Base-by-base conservation (phyloP, 2,329 filamentous ascomycete genomes). In the Diaporthe ampelina region DNA sequence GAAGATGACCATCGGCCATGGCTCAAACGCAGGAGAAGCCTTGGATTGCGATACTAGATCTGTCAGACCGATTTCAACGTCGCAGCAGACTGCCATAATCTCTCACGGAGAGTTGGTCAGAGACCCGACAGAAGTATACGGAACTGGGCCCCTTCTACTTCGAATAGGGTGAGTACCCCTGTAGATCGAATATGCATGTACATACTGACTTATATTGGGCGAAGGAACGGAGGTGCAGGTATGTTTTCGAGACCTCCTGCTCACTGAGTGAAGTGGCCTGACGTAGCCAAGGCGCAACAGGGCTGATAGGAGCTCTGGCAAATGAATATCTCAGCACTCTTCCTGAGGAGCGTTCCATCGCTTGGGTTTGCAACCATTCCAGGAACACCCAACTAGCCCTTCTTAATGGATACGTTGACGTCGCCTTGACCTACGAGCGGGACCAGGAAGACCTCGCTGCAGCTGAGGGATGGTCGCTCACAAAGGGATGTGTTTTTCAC, bases 321-420 rank as follows among this genome's bases (percentile, higher is more conserved):
- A 43, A 72, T 24, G 69, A 76, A 56, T 74, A 74, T 52, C 72
- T 74, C 26, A 69, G 67, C 6, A 76, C 61, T 15, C 45, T 73
- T 43, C 26, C 58, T 15, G 54, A 73, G 52, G 29, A n/a, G 4
- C 50, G 40, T 15, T 75, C 74, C 8, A 75, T 75, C 10, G 32
- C 15, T 17, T 75, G 74, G 74, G 26, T 75, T 29, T 70, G 70
- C 50, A 75, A 75, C 45, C 74, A 75, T 48, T 75, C 74, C 0
- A 67, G 74, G 21, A 73, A 75, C 50, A 75, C 71, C 6, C 74
- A 75, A 50, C 65, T 75, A 26, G 74, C 74, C 29, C 74, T 75
- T 4, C 48, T 75, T 13, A n/a, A 67, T 21, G 74, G 59, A 7
- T 68, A 75, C 40, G 35, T 75, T 29, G 74, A 75, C 32, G 45